Base-by-base conservation (phyloP, 1,139 yeast species). In the Saccharomyces hybrid region DNA sequence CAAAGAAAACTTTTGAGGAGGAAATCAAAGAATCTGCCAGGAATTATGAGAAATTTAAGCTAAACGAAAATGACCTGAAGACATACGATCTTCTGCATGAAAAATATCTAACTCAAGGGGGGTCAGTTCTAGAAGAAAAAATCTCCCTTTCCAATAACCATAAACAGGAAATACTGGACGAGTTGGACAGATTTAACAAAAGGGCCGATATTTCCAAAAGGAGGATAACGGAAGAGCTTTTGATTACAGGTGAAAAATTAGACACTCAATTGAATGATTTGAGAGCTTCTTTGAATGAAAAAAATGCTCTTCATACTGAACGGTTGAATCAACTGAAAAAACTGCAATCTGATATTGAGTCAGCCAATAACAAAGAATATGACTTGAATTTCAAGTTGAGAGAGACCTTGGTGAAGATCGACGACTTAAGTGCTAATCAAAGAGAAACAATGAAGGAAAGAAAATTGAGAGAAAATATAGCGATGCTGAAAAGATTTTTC, bases 361-460 rank as follows among this genome's bases (percentile, higher is more conserved):
- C 67, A 4, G 60, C 69, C 8, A 72, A 70, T 60, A 73, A 70
- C 62, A 79, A 73, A 72, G 82, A 73, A 62, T 70, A 61, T 61
- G 77, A 70, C 56, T 69, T 72, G 47, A 87, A 86, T 59, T 76
- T 84, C n/a, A 80, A 81, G 63, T 73, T 90, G 53, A 80, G 85
- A 59, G 84, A 82, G 52, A 78, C 84, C 0, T 75, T 88, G 48
- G 64, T 81, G 1, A 79, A 79, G 62, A 71, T 90, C 50, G 87
- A 87, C 58, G 96, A 88, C 57, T 71, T 87, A 46, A 82, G 83
- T 51, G 88, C 96, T 0, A 82, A 79, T 53, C 86, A 84, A 69
- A 79, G 93, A 61, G 97, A 89, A 64, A 78, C 89, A 0, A 80
- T 80, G 54, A 81, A 81, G 57, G 96, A 88, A 61, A 77, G 79